phyloP scores from a whole-genome alignment of 768 basidiomycete species.

The Gelatoporia subvermispora region DNA sequence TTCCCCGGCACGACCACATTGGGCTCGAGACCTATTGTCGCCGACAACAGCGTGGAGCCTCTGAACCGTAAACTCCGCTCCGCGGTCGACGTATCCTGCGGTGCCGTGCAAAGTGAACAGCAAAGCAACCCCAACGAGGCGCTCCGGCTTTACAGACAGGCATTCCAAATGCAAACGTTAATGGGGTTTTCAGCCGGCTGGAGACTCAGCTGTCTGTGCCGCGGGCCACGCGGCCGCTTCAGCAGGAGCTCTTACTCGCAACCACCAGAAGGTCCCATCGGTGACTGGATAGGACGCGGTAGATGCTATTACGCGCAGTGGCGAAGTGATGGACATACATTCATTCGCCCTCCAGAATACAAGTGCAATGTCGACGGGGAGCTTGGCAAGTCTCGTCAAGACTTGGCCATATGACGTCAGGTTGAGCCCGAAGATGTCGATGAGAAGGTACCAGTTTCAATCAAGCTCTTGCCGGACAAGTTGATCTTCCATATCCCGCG shows the following conservation, averaged over 20 bases:
- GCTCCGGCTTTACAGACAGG: slow-evolving; percentile 68
- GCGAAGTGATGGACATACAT: background rate
- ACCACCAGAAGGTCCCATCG: background rate
- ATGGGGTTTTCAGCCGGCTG: slow-evolving; percentile 59
- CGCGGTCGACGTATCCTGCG: slow-evolving; percentile 64
- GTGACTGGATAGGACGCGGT: background rate
- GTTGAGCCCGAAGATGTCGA: slow-evolving; percentile 73
- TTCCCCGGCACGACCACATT: no score
- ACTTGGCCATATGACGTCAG: slow-evolving; percentile 42
- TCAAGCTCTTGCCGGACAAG: slow-evolving; percentile 72
- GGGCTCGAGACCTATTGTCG: no score
- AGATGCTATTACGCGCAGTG: slow-evolving; percentile 6
- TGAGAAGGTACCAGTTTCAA: slow-evolving; percentile 49
- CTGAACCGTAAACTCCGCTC: slow-evolving; percentile 33
- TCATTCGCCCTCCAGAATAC: background rate
- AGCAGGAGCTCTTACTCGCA: background rate
- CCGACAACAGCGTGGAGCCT: slow-evolving; percentile 1
- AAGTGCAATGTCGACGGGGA: slow-evolving; percentile 29
- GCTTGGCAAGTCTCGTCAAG: slow-evolving; percentile 43
- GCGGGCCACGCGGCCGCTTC: background rate
- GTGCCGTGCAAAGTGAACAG: slow-evolving; percentile 72
- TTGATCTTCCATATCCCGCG: slow-evolving; percentile 64
- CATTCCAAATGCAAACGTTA: slow-evolving; percentile 76
- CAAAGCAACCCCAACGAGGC: slow-evolving; percentile 72
- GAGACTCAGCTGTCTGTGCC: slow-evolving; percentile 32